Conservation (phyloP, 2,329 filamentous ascomycete species). For the Nemania serpens region DNA sequence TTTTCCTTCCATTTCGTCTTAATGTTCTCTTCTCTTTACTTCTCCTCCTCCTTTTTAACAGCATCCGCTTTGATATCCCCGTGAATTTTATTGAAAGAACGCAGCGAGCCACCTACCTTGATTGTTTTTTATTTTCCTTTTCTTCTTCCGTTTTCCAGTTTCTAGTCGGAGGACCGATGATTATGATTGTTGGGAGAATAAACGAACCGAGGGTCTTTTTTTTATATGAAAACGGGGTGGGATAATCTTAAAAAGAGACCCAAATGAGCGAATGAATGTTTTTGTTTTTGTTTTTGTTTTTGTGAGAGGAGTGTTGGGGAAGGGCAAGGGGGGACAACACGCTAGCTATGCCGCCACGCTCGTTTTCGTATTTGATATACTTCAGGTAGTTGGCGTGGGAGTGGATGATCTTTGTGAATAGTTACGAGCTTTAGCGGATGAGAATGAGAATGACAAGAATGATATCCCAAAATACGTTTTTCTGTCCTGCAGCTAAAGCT, state of each 20-base stretch:
- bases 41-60: conserved; percentile 11
- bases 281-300: no score
- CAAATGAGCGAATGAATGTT: conserved; percentile 11
- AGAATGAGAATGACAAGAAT: not conserved
- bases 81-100: conserved; percentile 22
- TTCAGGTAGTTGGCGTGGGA: conserved; percentile 14
- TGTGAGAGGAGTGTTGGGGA: no score
- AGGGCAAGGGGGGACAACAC: conserved; percentile 11
- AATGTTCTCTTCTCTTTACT: not conserved
- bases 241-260: not conserved
- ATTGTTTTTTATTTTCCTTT: conserved; percentile 16
- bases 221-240: conserved; percentile 15
- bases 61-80: conserved; percentile 23
- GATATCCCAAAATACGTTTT: not conserved
- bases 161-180: conserved; percentile 23
- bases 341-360: conserved; percentile 24
- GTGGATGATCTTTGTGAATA: not conserved
- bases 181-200: conserved; percentile 12
- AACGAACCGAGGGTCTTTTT: conserved; percentile 2
- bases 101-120: conserved; percentile 28
- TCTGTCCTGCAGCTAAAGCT: not conserved
- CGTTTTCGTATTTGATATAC: conserved; percentile 28
- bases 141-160: conserved; percentile 30
- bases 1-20: conserved; percentile 4
- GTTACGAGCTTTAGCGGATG: conserved; percentile 3